phyloP scores from a whole-genome alignment of 192 early-diverging fungal species.

The Chytriomyces confervae region DNA sequence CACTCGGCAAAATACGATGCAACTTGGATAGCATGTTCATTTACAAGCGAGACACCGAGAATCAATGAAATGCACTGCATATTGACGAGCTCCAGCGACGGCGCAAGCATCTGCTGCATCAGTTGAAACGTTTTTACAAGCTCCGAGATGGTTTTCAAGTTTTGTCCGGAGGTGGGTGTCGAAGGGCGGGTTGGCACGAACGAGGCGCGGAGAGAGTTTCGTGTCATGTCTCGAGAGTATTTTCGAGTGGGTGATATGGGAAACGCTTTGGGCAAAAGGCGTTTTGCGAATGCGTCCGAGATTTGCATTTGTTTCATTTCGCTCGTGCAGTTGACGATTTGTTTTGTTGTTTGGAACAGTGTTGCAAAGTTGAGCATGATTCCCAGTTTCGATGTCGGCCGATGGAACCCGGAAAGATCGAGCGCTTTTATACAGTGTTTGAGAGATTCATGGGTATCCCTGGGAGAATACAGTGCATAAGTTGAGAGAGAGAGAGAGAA shows the following conservation, averaged over 20 bases:
- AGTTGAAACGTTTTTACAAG: slow-evolving; percentile 21
- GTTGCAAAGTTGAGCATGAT: not conserved
- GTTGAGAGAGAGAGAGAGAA: not conserved
- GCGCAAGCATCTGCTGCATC: slow-evolving; percentile 1
- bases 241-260: not conserved
- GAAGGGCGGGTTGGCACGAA: not conserved
- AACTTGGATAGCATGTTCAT: slow-evolving; percentile 1
- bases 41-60: not conserved
- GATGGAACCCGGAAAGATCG: slow-evolving; percentile 3
- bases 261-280: slow-evolving; percentile 7
- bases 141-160: slow-evolving; percentile 7
- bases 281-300: not conserved
- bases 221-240: not conserved
- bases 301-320: not conserved
- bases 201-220: not conserved
- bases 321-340: not conserved
- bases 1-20: slow-evolving; percentile 29
- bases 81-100: slow-evolving; percentile 17
- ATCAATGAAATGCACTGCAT: slow-evolving; percentile 19
- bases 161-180: not conserved
- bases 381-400: not conserved
- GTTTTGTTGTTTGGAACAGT: not conserved
- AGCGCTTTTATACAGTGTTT: slow-evolving; percentile 12
- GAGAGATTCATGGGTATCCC: not conserved
- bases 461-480: not conserved